These are phyloP conservation scores for Hypoxylon sp. DNA, from an alignment of 2,329 filamentous ascomycete species.

Conservation along the genomic window DNA sequence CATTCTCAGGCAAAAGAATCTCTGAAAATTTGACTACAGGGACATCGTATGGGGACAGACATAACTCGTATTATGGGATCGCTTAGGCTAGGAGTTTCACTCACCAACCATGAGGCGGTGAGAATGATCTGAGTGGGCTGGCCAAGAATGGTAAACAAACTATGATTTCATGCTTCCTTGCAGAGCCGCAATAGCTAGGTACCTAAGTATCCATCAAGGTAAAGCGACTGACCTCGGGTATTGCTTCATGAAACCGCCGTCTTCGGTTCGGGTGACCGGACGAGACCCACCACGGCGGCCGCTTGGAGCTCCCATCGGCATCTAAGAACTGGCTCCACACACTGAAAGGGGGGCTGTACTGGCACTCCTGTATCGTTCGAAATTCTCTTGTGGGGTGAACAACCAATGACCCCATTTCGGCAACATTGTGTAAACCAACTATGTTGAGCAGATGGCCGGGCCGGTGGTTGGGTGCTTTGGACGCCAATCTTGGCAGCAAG, in stretches of 20 bases:
- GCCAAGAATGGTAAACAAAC: not conserved
- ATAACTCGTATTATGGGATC: not conserved
- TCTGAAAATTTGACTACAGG: not conserved
- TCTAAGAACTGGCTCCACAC: constrained; percentile 3
- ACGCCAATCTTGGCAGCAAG: not conserved
- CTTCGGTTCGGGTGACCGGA: constrained; percentile 35
- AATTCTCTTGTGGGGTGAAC: not conserved
- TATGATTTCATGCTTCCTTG: constrained; percentile 1
- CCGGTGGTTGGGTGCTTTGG: not conserved
- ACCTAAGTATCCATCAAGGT: constrained; percentile 1
- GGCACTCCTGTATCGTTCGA: not conserved
- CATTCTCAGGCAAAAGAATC: not conserved
- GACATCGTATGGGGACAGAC: not conserved
- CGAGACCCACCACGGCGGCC: not conserved
- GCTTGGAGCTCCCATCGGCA: not conserved
- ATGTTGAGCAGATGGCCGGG: not conserved
- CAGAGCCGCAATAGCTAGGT: not conserved
- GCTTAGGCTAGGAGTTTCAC: not conserved
- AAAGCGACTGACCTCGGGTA: constrained; percentile 36
- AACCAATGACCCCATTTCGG: not conserved
- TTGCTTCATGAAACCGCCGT: constrained; percentile 12
- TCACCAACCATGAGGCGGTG: not conserved
- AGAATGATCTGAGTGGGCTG: not conserved
- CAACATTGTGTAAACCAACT: not conserved
- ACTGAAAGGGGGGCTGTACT: not conserved